Evolutionary conservation across 495 filamentous ascomycete genomes (phyloP).

Genomic region (Penicillium argentinense): DNA sequence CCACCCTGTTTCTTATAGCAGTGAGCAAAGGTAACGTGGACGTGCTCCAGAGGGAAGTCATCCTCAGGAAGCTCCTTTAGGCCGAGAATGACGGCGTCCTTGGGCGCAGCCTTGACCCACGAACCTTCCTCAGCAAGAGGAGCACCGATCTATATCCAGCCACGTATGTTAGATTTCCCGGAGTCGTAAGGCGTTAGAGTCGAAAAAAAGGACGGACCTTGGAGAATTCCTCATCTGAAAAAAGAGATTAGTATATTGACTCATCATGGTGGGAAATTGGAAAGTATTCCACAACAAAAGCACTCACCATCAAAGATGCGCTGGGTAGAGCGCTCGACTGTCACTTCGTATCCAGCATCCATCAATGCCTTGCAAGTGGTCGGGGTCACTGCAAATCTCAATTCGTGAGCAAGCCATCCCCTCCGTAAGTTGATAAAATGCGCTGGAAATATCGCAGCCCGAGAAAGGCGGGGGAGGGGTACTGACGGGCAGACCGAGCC

Average conservation of each 20-base stretch:
- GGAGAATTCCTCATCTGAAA: slow-evolving; percentile 55
- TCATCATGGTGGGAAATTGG: background rate
- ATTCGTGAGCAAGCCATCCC: slow-evolving; percentile 14
- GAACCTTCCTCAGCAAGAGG: slow-evolving; percentile 77
- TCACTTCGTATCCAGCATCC: slow-evolving; percentile 79
- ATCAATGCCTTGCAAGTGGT: slow-evolving; percentile 75
- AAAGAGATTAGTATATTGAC: slow-evolving; percentile 11
- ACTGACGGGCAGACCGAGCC: slow-evolving; percentile 48
- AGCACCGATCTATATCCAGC: slow-evolving; percentile 55
- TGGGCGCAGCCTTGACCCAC: slow-evolving; percentile 72
- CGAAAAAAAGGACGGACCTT: slow-evolving; percentile 28
- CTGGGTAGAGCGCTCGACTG: slow-evolving; percentile 75
- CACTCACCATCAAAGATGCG: slow-evolving; percentile 77
- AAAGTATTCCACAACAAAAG: background rate
- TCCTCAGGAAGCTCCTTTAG: slow-evolving; percentile 94
- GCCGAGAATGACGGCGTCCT: slow-evolving; percentile 81
- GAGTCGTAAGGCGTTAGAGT: background rate
- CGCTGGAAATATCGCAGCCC: slow-evolving; percentile 5
- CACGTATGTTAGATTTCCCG: slow-evolving; percentile 3
- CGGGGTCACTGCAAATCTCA: slow-evolving; percentile 51
- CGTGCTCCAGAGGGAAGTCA: slow-evolving; percentile 81
- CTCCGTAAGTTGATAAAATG: slow-evolving; percentile 4
- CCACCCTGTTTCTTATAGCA: slow-evolving; percentile 87
- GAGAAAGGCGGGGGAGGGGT: slow-evolving; percentile 9
- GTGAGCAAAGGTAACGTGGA: slow-evolving; percentile 80